Percentiles rank a stretch among this genome's conserved stretches.
Conservation (phyloP, 23 red algal species). For the Gracilaria domingensis region DNA sequence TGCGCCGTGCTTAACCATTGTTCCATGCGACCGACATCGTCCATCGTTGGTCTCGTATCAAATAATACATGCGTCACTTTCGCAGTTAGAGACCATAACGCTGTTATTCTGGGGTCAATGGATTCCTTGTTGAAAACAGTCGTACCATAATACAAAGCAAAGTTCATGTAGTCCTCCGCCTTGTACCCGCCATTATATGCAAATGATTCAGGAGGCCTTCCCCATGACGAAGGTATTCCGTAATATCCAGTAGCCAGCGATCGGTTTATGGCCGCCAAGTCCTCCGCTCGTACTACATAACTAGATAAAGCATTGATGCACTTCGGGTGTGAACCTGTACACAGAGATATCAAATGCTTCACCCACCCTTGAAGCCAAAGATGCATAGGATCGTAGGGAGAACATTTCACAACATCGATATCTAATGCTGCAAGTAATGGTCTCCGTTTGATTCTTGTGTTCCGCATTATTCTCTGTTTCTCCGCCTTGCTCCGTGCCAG, state of each 20-base stretch:
- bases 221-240: slow-evolving; percentile 12
- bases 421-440: neutral
- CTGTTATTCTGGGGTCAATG: neutral
- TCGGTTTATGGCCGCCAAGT: neutral
- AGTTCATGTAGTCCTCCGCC: slow-evolving; percentile 29
- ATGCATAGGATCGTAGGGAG: slow-evolving; percentile 36
- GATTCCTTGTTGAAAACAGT: neutral
- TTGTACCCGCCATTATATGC: neutral
- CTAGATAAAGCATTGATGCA: neutral
- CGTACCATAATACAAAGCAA: slow-evolving; percentile 7
- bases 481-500: neutral
- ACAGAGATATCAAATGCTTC: slow-evolving; percentile 4
- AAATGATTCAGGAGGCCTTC: neutral
- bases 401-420: slow-evolving; percentile 5
- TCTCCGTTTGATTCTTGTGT: neutral
- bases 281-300: neutral
- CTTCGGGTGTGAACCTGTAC: slow-evolving; percentile 7
- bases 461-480: neutral
- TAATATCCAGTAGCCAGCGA: neutral
- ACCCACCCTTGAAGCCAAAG: slow-evolving; percentile 23
- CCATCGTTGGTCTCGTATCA: neutral
- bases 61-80: neutral
- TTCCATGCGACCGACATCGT: neutral
- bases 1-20: neutral
- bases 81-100: neutral